These are phyloP conservation scores for Umbilicaria muhlenbergii DNA, from an alignment of 495 filamentous ascomycete genomes.

Conservation along the genomic window DNA sequence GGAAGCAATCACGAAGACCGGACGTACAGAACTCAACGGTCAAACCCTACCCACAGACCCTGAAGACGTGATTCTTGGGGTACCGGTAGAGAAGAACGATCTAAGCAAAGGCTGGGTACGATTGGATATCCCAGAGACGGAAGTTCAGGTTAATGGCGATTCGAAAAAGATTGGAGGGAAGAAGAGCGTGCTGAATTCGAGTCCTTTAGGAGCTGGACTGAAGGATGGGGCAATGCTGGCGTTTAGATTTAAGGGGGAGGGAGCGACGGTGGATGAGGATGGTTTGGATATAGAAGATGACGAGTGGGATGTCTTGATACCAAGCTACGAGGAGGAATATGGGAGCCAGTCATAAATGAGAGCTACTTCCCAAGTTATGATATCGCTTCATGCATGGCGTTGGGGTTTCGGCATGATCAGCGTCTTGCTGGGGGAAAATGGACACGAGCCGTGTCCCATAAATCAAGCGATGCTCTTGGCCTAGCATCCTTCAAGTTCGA, in stretches of 20 bases:
- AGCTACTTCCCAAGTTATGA: too few relatives aligned
- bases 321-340: conserved; percentile 42
- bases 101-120: conserved; percentile 39
- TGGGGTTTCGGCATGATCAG: too few relatives aligned
- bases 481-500: too few relatives aligned
- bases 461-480: too few relatives aligned
- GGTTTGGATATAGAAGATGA: conserved; percentile 33
- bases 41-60: conserved; percentile 30
- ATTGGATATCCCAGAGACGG: conserved; percentile 24
- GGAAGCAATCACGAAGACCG: conserved; percentile 28
- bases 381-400: too few relatives aligned
- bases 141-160: conserved; percentile 24
- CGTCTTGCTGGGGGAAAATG: too few relatives aligned
- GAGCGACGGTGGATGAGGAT: conserved; percentile 14
- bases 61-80: conserved; percentile 35
- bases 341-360: conserved; percentile 8
- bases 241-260: conserved; percentile 41
- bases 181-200: conserved; percentile 23
- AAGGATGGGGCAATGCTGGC: conserved; percentile 47
- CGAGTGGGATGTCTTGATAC: conserved; percentile 50
- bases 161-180: conserved; percentile 19
- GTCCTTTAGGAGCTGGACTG: conserved; percentile 33
- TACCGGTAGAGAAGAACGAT: conserved; percentile 38
- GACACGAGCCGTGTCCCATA: too few relatives aligned
- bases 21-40: conserved; percentile 28